Percentiles rank a stretch among this genome's conserved stretches.
phyloP scores from a whole-genome alignment of 768 basidiomycete species.

The Rhizopogon rudus region DNA sequence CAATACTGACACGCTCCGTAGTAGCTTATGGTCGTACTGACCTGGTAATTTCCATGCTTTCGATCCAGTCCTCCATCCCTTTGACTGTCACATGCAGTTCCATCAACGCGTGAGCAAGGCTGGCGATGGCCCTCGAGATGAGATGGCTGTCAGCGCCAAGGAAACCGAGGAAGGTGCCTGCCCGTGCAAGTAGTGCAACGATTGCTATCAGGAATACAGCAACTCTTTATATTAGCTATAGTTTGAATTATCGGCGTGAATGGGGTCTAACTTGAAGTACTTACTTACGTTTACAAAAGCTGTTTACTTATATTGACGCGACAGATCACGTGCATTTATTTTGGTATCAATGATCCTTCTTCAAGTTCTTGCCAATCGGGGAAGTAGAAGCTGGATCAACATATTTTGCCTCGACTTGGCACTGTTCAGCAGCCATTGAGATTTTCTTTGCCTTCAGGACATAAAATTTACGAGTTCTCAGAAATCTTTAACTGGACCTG shows the following conservation, averaged over 20 bases:
- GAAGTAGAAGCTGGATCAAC: constrained; percentile 1
- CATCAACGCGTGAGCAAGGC: neutral
- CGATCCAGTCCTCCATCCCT: neutral
- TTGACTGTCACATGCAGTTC: neutral
- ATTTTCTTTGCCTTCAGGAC: constrained; percentile 76
- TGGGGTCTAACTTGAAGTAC: neutral
- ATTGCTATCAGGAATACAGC: neutral
- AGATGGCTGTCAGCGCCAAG: neutral
- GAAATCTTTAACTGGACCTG: constrained; percentile 49
- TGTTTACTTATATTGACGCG: neutral
- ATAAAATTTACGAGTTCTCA: constrained; percentile 93
- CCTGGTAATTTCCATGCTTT: neutral
- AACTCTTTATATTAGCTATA: neutral
- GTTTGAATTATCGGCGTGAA: neutral
- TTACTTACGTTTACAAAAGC: no score
- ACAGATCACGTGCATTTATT: neutral
- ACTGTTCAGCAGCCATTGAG: constrained; percentile 77
- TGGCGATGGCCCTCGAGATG: neutral
- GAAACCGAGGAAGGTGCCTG: neutral
- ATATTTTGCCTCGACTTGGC: constrained; percentile 69
- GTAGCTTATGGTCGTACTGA: neutral
- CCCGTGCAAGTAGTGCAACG: neutral
- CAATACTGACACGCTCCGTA: neutral
- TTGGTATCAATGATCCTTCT: no score
- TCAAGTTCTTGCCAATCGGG: no score